Conservation (phyloP, 345 rosid genomes). For the Eutrema heterophyllum region DNA sequence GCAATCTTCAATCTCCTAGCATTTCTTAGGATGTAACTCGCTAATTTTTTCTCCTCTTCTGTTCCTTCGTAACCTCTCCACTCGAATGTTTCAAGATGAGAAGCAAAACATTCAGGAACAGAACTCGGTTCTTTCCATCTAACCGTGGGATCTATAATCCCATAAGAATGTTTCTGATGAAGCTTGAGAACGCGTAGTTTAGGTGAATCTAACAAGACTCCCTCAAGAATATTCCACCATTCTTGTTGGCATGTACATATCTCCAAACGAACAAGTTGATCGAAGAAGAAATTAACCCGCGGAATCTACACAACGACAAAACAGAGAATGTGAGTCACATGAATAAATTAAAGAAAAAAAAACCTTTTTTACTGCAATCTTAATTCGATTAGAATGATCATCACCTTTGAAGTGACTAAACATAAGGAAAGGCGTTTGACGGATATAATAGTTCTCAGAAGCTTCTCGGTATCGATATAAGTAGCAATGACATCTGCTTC, state of each 20-base stretch:
- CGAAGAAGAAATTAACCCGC: not conserved
- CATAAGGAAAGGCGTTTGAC: not conserved
- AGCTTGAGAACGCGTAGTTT: slow-evolving; percentile 11
- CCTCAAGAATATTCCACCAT: slow-evolving; percentile 12
- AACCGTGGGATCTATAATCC: not conserved
- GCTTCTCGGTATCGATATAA: not conserved
- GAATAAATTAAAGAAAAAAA: no score
- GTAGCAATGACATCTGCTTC: not conserved
- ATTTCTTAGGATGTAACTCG: not conserved
- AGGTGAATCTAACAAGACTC: not conserved
- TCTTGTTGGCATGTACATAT: slow-evolving; percentile 10
- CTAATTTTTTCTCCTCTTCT: not conserved
- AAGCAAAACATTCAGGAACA: slow-evolving; percentile 2
- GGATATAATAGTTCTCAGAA: not conserved
- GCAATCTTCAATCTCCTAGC: slow-evolving; percentile 1
- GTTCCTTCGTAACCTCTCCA: slow-evolving; percentile 14
- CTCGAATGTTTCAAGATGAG: slow-evolving; percentile 14
- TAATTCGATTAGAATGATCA: not conserved
- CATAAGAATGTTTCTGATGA: not conserved
- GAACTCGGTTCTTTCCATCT: slow-evolving; percentile 7
- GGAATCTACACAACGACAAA: not conserved
- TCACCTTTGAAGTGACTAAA: not conserved
- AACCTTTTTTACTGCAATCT: not conserved
- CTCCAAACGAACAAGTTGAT: slow-evolving; percentile 9
- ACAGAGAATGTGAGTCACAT: not conserved